phyloP scores from a whole-genome alignment of 2,329 filamentous ascomycete genomes.

The Xylaria sp. region DNA sequence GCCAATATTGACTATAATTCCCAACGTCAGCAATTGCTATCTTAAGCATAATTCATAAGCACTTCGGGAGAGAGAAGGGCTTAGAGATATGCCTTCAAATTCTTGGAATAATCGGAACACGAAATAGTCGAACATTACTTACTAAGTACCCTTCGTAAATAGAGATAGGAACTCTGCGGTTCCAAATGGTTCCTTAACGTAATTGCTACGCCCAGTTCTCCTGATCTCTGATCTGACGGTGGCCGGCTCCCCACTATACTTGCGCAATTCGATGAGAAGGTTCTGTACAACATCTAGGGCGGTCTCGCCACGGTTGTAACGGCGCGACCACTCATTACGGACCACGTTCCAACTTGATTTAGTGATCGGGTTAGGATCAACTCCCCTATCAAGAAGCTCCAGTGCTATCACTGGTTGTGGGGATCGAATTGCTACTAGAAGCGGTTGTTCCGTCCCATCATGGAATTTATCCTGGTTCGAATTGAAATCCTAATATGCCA shows the following conservation, averaged over 20 bases:
- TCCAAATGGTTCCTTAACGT: slow-evolving; percentile 48
- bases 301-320: slow-evolving; percentile 56
- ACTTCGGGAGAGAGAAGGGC: neutral
- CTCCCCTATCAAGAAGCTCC: slow-evolving; percentile 71
- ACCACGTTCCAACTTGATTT: slow-evolving; percentile 52
- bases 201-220: neutral
- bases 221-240: slow-evolving; percentile 45
- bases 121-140: slow-evolving; percentile 7
- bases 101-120: neutral
- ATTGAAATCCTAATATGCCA: slow-evolving; percentile 51
- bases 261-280: slow-evolving; percentile 62
- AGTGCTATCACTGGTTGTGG: slow-evolving; percentile 60
- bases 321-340: slow-evolving; percentile 47
- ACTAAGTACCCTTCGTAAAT: slow-evolving; percentile 67
- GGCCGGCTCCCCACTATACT: slow-evolving; percentile 55
- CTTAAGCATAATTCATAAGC: neutral
- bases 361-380: slow-evolving; percentile 71
- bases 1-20: slow-evolving; percentile 59
- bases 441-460: slow-evolving; percentile 67
- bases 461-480: slow-evolving; percentile 62
- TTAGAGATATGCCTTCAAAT: neutral
- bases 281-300: slow-evolving; percentile 70
- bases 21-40: slow-evolving; percentile 6
- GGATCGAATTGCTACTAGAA: slow-evolving; percentile 70
- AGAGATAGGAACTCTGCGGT: slow-evolving; percentile 65